Conservation (phyloP, 73 alveolate genomes). For the Diophrys sp. region DNA sequence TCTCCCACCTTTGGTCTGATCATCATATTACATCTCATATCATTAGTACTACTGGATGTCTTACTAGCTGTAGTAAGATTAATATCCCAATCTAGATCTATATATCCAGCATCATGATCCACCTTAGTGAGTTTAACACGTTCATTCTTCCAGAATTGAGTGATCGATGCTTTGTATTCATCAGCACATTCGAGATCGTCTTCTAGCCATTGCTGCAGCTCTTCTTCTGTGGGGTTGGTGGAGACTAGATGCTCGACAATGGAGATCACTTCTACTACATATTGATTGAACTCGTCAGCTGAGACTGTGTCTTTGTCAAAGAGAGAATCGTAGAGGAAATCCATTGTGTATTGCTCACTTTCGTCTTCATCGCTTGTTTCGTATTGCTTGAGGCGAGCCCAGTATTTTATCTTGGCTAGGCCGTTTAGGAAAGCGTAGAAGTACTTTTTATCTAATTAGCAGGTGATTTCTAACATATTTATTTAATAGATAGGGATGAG, state of each 20-base stretch:
- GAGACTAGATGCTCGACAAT: background rate
- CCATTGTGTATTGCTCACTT: background rate
- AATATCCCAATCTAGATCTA: no score
- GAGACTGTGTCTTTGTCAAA: background rate
- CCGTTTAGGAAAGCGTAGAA: background rate
- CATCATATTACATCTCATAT: no score
- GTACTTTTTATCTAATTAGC: background rate
- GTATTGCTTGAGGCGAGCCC: background rate
- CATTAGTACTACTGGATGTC: no score
- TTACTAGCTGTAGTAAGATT: no score
- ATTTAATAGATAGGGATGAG: no score
- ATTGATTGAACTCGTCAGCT: conserved; percentile 1
- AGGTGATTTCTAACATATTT: background rate
- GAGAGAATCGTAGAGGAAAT: background rate
- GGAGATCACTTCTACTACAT: background rate
- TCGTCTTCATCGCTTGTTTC: background rate
- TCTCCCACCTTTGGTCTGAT: no score
- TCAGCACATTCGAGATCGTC: background rate
- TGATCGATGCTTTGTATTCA: no score
- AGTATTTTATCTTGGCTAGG: background rate
- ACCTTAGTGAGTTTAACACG: no score
- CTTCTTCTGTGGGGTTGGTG: background rate
- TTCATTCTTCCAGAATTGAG: no score
- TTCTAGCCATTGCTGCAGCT: background rate
- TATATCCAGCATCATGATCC: no score